Conservation (phyloP, 768 basidiomycete genomes). For the Macrocybe gigantea region DNA sequence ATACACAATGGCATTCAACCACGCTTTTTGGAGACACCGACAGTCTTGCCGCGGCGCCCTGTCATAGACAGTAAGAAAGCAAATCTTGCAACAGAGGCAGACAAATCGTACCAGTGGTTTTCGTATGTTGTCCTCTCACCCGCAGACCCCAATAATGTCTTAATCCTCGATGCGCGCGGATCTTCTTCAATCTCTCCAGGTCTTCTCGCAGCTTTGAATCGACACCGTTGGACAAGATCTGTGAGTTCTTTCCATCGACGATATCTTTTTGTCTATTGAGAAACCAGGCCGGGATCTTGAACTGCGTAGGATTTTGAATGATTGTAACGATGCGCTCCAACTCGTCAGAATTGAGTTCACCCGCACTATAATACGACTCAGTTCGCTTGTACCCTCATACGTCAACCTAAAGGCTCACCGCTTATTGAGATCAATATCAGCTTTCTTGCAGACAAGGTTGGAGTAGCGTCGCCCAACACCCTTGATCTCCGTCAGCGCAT, state of each 20-base stretch:
- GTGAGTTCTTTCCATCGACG: slow-evolving; percentile 93
- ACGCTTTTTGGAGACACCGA: slow-evolving; percentile 93
- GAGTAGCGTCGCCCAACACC: slow-evolving; percentile 99
- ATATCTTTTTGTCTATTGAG: slow-evolving; percentile 99
- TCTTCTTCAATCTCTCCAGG: slow-evolving; percentile 98
- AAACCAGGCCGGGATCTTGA: slow-evolving; percentile 99
- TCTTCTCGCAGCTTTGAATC: slow-evolving; percentile 99
- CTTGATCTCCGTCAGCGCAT: slow-evolving; percentile 99
- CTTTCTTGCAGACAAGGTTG: slow-evolving; percentile 99
- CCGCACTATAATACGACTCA: slow-evolving; percentile 55
- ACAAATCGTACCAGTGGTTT: slow-evolving; percentile 77
- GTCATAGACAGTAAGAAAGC: background rate
- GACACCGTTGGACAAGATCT: slow-evolving; percentile 93
- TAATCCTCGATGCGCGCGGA: slow-evolving; percentile 91
- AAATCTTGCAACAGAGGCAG: slow-evolving; percentile 2
- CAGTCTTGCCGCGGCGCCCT: slow-evolving; percentile 95
- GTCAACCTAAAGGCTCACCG: slow-evolving; percentile 53
- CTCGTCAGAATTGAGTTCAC: slow-evolving; percentile 99
- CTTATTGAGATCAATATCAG: slow-evolving; percentile 97
- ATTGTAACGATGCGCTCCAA: slow-evolving; percentile 98
- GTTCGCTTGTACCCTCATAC: background rate
- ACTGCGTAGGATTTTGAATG: slow-evolving; percentile 98
- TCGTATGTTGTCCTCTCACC: slow-evolving; percentile 98
- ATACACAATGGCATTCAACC: slow-evolving; percentile 28
- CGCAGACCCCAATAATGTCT: slow-evolving; percentile 92